Evolutionary conservation across 1,284 basidiomycete genomes (phyloP), one percentile per base, ranked within the genome.

Genomic region (Leccinum griseonigrum): DNA sequence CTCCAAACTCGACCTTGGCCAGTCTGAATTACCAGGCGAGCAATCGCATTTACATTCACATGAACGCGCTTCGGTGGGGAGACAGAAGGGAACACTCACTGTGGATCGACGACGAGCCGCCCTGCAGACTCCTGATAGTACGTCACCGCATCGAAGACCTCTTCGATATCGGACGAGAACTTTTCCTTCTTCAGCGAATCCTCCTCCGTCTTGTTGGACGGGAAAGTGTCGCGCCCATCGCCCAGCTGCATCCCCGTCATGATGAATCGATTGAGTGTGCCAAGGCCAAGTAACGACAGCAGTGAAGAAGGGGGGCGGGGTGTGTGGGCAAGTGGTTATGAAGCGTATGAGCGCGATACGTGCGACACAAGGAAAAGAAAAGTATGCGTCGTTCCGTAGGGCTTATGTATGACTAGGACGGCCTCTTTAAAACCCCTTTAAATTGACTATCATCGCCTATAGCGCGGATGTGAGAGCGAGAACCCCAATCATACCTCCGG

Each of bases 31-130:
- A 18, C 28, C 28, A 53, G 16, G 16, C 14, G n/a, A 53, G 16
- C 28, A 29, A 13, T 32, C 29, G 9, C 16, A 51, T 18, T 16
- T 1, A 5, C 26, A 53, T 31, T n/a, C 1, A 3, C 26, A 53
- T 31, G 52, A 11, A 31, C 3, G 31, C 16, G 9, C 26, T 28
- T 36, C 29, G n/a, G 28, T 54, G 14, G 38, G 29, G 28, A 32
- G 3, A n/a, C 29, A 13, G 2, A 18, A 11, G 2, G 1, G n/a
- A 29, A 32, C 29, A 72, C 79, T 29, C 60, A 87, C 86, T 78
- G 74, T 2, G 86, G 85, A 70, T 88, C 85, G 14, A 88, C 75
- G 54, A 88, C 79, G 11, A 88, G 75, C 32, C 86, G 79, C n/a
- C 85, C 85, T 1, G 83, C 85, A 62, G 79, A 76, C 48, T 77